Percentiles rank a stretch among this genome's conserved stretches.
Conservation (phyloP, 345 rosid species). For the Linum trigynum region DNA sequence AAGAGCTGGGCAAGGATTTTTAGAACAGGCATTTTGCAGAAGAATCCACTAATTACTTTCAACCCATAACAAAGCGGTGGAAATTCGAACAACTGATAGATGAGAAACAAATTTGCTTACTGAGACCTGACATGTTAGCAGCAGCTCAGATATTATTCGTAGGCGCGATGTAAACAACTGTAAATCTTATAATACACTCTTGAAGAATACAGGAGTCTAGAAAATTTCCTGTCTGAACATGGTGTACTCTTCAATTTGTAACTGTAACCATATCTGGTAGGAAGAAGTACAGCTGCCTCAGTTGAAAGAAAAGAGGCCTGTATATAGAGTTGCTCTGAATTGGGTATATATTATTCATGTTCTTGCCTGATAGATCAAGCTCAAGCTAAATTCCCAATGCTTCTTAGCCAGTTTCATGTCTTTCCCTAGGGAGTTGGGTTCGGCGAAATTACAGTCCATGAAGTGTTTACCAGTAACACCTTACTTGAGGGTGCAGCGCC, state of each 20-base stretch:
- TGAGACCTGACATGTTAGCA: background rate
- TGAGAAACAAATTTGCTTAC: background rate
- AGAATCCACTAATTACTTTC: slow-evolving; percentile 9
- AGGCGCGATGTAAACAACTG: slow-evolving; percentile 15
- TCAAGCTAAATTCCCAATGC: background rate
- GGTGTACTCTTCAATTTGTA: background rate
- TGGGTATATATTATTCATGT: slow-evolving; percentile 20
- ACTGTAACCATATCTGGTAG: slow-evolving; percentile 1
- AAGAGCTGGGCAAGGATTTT: background rate
- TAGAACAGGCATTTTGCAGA: background rate
- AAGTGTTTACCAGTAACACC: slow-evolving; percentile 20
- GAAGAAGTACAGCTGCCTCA: slow-evolving; percentile 3
- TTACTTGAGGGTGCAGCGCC: slow-evolving; percentile 53
- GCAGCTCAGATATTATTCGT: slow-evolving; percentile 3
- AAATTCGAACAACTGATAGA: background rate
- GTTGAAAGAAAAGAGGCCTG: background rate
- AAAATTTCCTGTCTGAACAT: slow-evolving; percentile 1
- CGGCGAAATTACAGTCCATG: background rate
- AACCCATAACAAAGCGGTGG: slow-evolving; percentile 47
- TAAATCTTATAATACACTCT: slow-evolving; percentile 9
- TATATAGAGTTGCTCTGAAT: too few relatives aligned
- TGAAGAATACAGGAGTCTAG: slow-evolving; percentile 7
- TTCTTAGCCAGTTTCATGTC: background rate
- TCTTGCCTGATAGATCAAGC: slow-evolving; percentile 3
- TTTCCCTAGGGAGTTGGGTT: background rate